Evolutionary conservation across 805 yeast species (phyloP), one percentile per base, ranked within the genome.

Genomic region (Nakazawaea ernobii): DNA sequence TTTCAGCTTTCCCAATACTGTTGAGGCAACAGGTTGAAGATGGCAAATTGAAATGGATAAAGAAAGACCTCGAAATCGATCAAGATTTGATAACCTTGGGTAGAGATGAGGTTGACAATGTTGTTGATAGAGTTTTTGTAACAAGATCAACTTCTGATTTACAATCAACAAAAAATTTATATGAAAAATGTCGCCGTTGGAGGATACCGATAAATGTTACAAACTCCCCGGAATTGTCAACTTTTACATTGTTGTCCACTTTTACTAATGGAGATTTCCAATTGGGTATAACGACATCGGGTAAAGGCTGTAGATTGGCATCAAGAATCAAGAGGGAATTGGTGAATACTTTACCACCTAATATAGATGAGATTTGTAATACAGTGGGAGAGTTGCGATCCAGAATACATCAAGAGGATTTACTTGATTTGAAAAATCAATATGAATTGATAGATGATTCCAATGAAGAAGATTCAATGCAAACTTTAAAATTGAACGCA

Each of bases 231-330:
- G 81, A 80, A 30, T 69, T 74, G 26, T 86, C 94, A 46, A 79
- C 91, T 0, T 91, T 91, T 61, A 79, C 92, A 0, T 62, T 89
- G 46, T 68, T 89, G 20, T 85, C 97, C 0, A 79, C 91, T 0
- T 79, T 77, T 58, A 67, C 70, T 2, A 80, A 82, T 48, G 94
- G 95, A 6, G 80, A 77, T 44, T 80, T 91, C 63, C 92, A 86
- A 61, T 55, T 91, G 45, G 95, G 96, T 0, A 79, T 91, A 8
- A 80, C 92, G 2, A 91, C 97, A 0, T 77, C 82, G 26, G 95
- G 96, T 0, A 86, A 86, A 65, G 97, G 97, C 4, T 91, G 97
- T 67, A 79, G 88, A 44, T 68, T 91, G 44, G 95, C 96, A 1
- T 77, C 82, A 46, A 73, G 96, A 55, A 75, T 91, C 55, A 85